Conservation (phyloP, 768 basidiomycete species). For the Serendipita indica region DNA sequence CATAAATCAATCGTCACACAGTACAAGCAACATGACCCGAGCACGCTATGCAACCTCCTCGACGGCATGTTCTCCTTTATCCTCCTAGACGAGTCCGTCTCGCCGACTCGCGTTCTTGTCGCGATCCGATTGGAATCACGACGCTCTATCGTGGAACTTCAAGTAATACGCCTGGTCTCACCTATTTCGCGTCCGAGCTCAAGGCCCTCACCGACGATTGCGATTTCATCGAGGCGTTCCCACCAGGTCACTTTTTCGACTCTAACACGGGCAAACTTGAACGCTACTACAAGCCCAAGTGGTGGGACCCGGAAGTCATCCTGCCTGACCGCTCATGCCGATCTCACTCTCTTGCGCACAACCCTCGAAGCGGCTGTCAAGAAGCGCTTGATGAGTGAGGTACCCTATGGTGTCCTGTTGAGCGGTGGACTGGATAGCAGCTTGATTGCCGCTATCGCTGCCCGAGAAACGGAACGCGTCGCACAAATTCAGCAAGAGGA, state of each 20-base stretch:
- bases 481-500: slow-evolving; percentile 61
- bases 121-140: slow-evolving; percentile 94
- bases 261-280: slow-evolving; percentile 61
- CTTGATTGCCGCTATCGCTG: slow-evolving; percentile 88
- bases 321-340: slow-evolving; percentile 41
- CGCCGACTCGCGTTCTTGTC: slow-evolving; percentile 82
- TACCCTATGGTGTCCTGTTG: slow-evolving; percentile 92
- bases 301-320: slow-evolving; percentile 79
- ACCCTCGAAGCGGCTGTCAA: slow-evolving; percentile 81
- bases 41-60: slow-evolving; percentile 51
- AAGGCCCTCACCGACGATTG: slow-evolving; percentile 85
- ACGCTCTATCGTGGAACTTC: slow-evolving; percentile 97
- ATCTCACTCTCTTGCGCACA: slow-evolving; percentile 60
- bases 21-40: slow-evolving; percentile 74
- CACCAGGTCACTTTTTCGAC: slow-evolving; percentile 94
- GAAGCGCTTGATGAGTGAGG: slow-evolving; percentile 95
- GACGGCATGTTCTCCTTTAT: slow-evolving; percentile 99
- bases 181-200: slow-evolving; percentile 92
- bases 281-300: slow-evolving; percentile 76
- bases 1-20: slow-evolving; percentile 21
- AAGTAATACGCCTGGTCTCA: slow-evolving; percentile 62
- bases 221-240: slow-evolving; percentile 89
- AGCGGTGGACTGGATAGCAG: slow-evolving; percentile 93
- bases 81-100: slow-evolving; percentile 80
- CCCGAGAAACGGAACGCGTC: slow-evolving; percentile 87